Conservation (phyloP, 768 basidiomycete species). For the Nevesoporus exiguus region DNA sequence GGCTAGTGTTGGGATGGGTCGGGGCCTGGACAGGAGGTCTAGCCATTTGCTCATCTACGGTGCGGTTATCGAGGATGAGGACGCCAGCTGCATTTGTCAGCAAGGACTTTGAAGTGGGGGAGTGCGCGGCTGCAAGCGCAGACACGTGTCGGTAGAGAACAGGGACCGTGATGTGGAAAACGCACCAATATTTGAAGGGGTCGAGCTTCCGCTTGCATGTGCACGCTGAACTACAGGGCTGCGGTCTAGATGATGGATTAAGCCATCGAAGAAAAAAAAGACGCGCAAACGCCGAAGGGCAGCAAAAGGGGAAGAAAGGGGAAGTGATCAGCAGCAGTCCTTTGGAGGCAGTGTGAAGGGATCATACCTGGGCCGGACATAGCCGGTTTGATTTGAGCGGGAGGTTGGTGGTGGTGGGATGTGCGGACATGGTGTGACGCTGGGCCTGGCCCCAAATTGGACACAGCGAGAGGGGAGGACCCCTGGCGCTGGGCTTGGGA, state of each 20-base stretch:
- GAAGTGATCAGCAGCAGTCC: slow-evolving; percentile 1
- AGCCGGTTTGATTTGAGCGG: slow-evolving; percentile 31
- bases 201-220: slow-evolving; percentile 24
- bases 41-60: slow-evolving; percentile 29
- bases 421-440: slow-evolving; percentile 26
- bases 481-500: slow-evolving; percentile 26
- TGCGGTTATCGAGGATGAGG: slow-evolving; percentile 31
- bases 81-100: slow-evolving; percentile 24
- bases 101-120: slow-evolving; percentile 25
- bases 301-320: not conserved
- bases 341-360: not conserved
- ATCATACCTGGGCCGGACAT: slow-evolving; percentile 31
- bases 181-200: slow-evolving; percentile 27
- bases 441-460: slow-evolving; percentile 25
- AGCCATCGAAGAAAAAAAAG: slow-evolving; percentile 7
- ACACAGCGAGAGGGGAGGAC: slow-evolving; percentile 28
- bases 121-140: slow-evolving; percentile 24
- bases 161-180: not conserved
- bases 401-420: slow-evolving; percentile 27
- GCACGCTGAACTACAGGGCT: slow-evolving; percentile 29
- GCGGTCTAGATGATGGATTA: slow-evolving; percentile 19
- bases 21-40: slow-evolving; percentile 24
- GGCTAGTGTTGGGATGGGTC: slow-evolving; percentile 22
- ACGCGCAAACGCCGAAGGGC: not conserved
- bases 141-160: slow-evolving; percentile 5